These are phyloP conservation scores for Cladosporium oxysporum DNA, from an alignment of 2,329 filamentous ascomycete species.

Conservation along the genomic window DNA sequence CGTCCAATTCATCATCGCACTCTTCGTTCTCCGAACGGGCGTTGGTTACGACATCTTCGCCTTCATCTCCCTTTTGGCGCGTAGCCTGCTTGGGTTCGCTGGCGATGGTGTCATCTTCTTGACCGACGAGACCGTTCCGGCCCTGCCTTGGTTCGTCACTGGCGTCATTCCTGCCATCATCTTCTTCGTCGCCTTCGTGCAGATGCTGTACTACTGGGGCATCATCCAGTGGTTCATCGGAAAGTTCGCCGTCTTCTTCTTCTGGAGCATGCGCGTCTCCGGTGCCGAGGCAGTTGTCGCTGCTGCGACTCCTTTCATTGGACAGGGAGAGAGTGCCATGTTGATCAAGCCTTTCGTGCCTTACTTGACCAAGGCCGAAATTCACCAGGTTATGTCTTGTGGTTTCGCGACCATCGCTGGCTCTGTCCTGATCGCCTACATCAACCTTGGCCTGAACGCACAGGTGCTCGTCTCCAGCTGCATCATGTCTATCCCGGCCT, in stretches of 20 bases:
- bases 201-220: constrained; percentile 78
- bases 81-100: constrained; percentile 74
- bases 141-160: constrained; percentile 68
- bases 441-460: constrained; percentile 77
- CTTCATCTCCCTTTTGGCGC: constrained; percentile 77
- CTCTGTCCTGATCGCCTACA: constrained; percentile 83
- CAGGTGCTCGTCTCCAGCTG: constrained; percentile 87
- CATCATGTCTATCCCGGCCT: constrained; percentile 94
- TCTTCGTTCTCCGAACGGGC: constrained; percentile 81
- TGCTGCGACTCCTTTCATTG: constrained; percentile 89
- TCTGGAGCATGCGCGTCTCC: constrained; percentile 83
- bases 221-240: constrained; percentile 85
- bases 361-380: constrained; percentile 80
- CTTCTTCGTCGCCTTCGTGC: constrained; percentile 93
- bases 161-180: constrained; percentile 86
- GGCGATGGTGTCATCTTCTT: constrained; percentile 73
- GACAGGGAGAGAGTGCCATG: constrained; percentile 92
- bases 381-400: constrained; percentile 91
- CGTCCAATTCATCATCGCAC: constrained; percentile 80
- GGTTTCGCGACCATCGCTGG: constrained; percentile 93
- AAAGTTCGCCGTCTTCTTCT: constrained; percentile 89
- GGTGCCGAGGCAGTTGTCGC: constrained; percentile 93
- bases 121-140: constrained; percentile 50
- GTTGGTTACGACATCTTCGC: constrained; percentile 88
- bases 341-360: constrained; percentile 84